These are phyloP conservation scores for Ophiostoma himal-ulmi DNA, from an alignment of 2,329 filamentous ascomycete genomes.

Conservation along the genomic window DNA sequence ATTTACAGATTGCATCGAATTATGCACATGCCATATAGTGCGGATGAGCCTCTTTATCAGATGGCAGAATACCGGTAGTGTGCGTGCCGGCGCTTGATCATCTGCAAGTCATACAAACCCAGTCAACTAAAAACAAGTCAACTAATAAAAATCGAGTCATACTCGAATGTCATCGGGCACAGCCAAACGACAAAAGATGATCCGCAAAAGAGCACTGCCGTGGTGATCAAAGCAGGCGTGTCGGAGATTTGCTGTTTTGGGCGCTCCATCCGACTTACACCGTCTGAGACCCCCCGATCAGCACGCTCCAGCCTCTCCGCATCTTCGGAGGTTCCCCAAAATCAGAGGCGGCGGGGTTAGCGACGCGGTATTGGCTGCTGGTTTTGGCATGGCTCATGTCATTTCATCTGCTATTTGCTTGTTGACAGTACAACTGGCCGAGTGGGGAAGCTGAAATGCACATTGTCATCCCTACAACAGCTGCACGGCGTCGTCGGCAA, in stretches of 20 bases:
- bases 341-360: neutral
- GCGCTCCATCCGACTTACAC: neutral
- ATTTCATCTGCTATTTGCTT: neutral
- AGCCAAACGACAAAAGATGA: neutral
- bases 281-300: neutral
- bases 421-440: neutral
- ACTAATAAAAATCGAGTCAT: neutral
- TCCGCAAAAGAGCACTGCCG: neutral
- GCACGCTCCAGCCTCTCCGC: neutral
- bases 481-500: neutral
- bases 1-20: too few relatives aligned
- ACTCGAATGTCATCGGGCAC: neutral
- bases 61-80: neutral
- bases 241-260: neutral
- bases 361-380: neutral
- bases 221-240: neutral
- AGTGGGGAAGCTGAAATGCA: neutral
- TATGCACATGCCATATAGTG: too few relatives aligned
- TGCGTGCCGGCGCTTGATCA: neutral
- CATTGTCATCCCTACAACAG: neutral
- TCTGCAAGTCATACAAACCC: neutral
- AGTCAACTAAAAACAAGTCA: too few relatives aligned
- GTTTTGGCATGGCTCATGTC: neutral
- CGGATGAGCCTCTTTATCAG: neutral
- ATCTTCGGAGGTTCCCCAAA: constrained; percentile 6